A percentile compares a stretch with the other conserved stretches of the same genome.
Conservation (phyloP, 768 basidiomycete species). For the Podaxis sp. region DNA sequence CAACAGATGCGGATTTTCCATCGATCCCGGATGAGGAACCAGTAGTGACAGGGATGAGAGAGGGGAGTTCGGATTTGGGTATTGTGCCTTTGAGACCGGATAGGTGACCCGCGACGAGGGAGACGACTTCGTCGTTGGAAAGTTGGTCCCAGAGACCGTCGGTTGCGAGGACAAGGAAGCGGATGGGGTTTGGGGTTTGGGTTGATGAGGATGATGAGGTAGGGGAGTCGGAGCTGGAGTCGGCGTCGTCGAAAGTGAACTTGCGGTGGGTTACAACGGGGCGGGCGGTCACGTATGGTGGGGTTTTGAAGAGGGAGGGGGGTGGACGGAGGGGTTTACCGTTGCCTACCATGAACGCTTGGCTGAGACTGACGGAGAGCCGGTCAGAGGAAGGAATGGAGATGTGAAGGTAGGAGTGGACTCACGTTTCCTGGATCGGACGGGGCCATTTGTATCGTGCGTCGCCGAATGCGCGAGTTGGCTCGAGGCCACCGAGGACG, state of each 20-base stretch:
- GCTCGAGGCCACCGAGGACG: conserved; percentile 86
- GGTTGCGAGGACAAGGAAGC: conserved; percentile 88
- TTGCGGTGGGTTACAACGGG: conserved; percentile 83
- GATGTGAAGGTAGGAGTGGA: neutral
- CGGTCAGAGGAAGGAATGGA: conserved; percentile 5
- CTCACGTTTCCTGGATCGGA: conserved; percentile 70
- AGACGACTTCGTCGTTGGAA: conserved; percentile 83
- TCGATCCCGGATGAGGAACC: conserved; percentile 57
- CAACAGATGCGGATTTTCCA: conserved; percentile 42
- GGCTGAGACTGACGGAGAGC: conserved; percentile 41
- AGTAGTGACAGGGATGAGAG: conserved; percentile 53
- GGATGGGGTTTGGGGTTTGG: conserved; percentile 37
- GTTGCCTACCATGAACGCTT: conserved; percentile 68
- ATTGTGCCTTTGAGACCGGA: conserved; percentile 67
- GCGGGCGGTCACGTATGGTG: conserved; percentile 87
- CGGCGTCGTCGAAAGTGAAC: conserved; percentile 28
- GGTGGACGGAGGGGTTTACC: conserved; percentile 57
- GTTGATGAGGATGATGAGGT: conserved; percentile 20
- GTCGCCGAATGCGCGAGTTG: conserved; percentile 85
- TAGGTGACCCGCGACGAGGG: conserved; percentile 82
- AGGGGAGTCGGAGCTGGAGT: conserved; percentile 42
- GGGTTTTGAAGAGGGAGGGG: conserved; percentile 72
- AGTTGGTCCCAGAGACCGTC: conserved; percentile 80
- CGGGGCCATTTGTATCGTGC: conserved; percentile 87
- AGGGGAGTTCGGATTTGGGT: conserved; percentile 55